Base-by-base conservation (phyloP, 768 basidiomycete species). In the Psilocybe azurescens region DNA sequence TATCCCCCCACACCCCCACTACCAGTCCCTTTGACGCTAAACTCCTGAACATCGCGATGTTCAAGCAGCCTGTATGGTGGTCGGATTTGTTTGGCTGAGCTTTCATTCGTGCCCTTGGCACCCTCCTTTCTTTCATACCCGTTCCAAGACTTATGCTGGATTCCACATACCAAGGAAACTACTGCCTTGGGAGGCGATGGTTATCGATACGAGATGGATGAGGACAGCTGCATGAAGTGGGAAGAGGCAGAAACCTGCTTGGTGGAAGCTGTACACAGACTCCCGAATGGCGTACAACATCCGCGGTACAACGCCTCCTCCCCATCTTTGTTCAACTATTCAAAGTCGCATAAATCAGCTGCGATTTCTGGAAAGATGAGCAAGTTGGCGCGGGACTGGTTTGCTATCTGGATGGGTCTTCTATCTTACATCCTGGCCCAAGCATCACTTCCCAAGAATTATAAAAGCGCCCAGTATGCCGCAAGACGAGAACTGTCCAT, bases 1-100 rank as follows among this genome's bases (percentile, higher is more conserved):
- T 5, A 49, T 59, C 30, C 57, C 44, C 32, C 3, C n/a, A 10
- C 7, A 24, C 28, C 3, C 9, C 7, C 9, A n/a, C 2, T n/a
- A 5, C n/a, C 11, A 44, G 41, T 10, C 41, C 41, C 11, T 44
- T 51, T 30, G n/a, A 47, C 38, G 13, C 16, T 20, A 28, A 50
- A n/a, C 52, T 8, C 7, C 16, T 63, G 4, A 51, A 56, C 18
- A n/a, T 32, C 10, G 18, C 51, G 0, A 59, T 55, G 52, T 55
- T 54, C 36, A 54, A 51, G 18, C 62, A 63, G 20, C 62, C 62
- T 4, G 32, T 48, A 5, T 63, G 62, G 62, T 63, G 62, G 62
- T 39, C 57, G 4, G 16, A 55, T 10, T 3, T n/a, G 1, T 59
- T 32, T 24, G 62, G 53, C 24, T 63, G 62, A n/a, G 62, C 52